phyloP scores from a whole-genome alignment of 1,284 basidiomycete genomes.

The Cutaneotrichosporon spelunceum region DNA sequence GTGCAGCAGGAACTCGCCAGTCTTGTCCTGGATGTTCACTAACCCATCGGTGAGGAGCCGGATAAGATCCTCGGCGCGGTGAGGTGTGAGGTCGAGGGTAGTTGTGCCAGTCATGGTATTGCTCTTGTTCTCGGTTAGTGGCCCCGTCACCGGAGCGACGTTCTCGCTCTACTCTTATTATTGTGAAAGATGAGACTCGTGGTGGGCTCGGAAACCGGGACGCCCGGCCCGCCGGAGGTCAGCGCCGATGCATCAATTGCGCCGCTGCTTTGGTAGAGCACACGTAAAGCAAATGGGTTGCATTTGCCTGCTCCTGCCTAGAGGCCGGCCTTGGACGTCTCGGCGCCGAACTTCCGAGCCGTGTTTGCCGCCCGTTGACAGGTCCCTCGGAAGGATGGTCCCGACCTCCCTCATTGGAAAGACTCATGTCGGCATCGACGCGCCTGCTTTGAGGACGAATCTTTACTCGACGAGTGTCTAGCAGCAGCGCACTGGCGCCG shows the following conservation, averaged over 20 bases:
- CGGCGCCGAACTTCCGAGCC: background rate
- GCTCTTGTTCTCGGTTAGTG: conserved; percentile 10
- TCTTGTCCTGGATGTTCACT: conserved; percentile 62
- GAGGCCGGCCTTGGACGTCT: too few species aligned
- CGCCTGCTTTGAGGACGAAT: background rate
- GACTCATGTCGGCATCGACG: background rate
- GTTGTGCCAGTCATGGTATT: conserved; percentile 3
- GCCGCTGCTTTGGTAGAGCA: background rate
- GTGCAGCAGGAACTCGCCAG: conserved; percentile 59
- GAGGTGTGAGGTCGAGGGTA: conserved; percentile 22
- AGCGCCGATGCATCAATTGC: background rate
- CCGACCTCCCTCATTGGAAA: background rate
- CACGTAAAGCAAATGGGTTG: too few species aligned
- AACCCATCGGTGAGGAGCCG: conserved; percentile 58
- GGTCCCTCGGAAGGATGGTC: background rate
- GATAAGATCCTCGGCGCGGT: conserved; percentile 49
- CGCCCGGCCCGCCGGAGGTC: background rate
- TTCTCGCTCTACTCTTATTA: background rate
- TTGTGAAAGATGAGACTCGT: background rate
- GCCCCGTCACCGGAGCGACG: background rate
- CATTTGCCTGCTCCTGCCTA: too few species aligned
- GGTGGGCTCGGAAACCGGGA: background rate
- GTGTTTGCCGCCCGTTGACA: background rate
- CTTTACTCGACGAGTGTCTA: too few species aligned
- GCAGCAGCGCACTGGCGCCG: too few species aligned